Evolutionary conservation across 2,329 filamentous ascomycete genomes (phyloP), one percentile per base, ranked within the genome.

Genomic region (Keithomyces neogunnii): DNA sequence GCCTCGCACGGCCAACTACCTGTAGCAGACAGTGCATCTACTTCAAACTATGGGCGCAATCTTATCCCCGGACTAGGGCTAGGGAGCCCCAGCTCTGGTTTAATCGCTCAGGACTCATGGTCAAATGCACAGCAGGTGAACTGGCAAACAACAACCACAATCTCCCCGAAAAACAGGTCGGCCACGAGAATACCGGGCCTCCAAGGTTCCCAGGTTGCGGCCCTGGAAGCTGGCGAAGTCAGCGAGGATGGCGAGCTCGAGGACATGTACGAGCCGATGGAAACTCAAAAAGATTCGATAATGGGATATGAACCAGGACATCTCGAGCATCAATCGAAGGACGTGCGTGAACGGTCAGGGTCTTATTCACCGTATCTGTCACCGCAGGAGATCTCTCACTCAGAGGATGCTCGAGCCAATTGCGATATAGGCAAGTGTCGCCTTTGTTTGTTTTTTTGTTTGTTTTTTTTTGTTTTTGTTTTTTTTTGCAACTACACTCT

Each of bases 161-260:
- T 7, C 30, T 31, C 31, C 19, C 43, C 50, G 31, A 40, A 31
- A 11, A 35, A 6, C 19, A 44, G 51, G 3, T 13, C 40, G 1
- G 28, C 47, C 11, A 45, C 50, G 30, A 48, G 53, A n/a, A 45
- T 50, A 19, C 53, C 38, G 30, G 53, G 51, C 30, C 50, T 49
- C 32, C 35, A 32, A 5, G 44, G 36, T 5, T 31, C n/a, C 4
- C 48, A 35, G 8, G 54, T 55, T 32, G 56, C 57, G 5, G 60
- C 61, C 38, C 58, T 61, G 45, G 88, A 93, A 61, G 88, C 95
- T 60, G 88, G 86, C 13, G 89, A 95, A 64, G 65, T 93, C 32
- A 87, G 82, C 56, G 88, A 92, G 59, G 79, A 75, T 19, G 50
- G 49, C 40, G 82, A 85, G 58, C 74, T 77, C 47, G 77, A 82